Evolutionary conservation across 352 stramenopile genomes (phyloP), one percentile per base, ranked within the genome.

Genomic region (Pythium sp.): DNA sequence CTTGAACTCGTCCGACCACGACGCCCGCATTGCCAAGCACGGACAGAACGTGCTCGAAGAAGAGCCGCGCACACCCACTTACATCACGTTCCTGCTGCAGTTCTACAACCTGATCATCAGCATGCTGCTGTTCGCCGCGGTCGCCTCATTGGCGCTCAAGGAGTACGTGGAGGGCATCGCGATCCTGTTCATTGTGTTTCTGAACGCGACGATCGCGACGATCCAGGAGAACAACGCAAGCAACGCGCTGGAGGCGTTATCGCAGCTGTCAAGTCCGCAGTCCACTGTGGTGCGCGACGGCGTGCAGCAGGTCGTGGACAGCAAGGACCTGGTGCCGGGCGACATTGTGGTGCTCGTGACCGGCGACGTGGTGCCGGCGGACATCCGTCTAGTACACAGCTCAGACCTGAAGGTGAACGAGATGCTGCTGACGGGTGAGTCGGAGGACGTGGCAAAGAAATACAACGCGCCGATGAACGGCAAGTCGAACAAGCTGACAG

Each of bases 401-500:
- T 84, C 79, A 1, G 71, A 84, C 47, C 74, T 80, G 24, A 81
- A 87, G 51, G 77, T 97, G 15, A 94, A 98, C 68, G 91, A 98
- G 83, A 95, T 88, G 58, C 93, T 82, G 74, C 81, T 97, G n/a
- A 98, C 90, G 49, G 84, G 92, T 57, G 89, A 95, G 72, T 86
- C 85, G 0, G 58, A 82, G 58, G 84, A 77, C 55, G 57, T 74
- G 1, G 5, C 70, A 34, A 82, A 76, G 60, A 65, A 68, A 51
- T 66, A 74, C 59, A 54, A 54, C n/a, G 58, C 57, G 2, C 22
- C 55, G 18, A 61, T 53, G 61, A 71, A 53, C 59, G 26, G 24
- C 22, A 72, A 34, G 43, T 55, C 67, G 38, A 36, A n/a, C 73
- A 81, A 78, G 68, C 67, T 82, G 22, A 84, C 77, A 12, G 72